These are phyloP conservation scores for Eucalyptus erythrocorys DNA, from an alignment of 345 rosid species.

Conservation along the genomic window DNA sequence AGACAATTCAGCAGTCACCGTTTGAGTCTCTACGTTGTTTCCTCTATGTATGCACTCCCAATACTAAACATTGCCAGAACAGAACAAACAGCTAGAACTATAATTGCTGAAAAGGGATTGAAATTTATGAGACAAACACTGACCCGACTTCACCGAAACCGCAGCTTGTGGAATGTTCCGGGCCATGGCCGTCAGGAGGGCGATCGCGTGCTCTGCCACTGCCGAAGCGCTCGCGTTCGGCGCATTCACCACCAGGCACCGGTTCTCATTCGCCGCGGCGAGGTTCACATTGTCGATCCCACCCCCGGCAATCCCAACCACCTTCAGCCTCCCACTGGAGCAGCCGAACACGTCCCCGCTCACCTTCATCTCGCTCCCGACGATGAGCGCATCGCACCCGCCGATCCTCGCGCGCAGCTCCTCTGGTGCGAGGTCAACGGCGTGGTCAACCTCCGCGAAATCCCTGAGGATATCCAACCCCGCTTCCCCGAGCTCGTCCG, in stretches of 20 bases:
- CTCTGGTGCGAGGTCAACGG: slow-evolving; percentile 68
- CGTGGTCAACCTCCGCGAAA: slow-evolving; percentile 49
- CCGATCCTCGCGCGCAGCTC: slow-evolving; percentile 87
- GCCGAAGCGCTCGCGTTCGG: slow-evolving; percentile 87
- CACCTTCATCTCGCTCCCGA: slow-evolving; percentile 72
- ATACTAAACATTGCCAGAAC: background rate
- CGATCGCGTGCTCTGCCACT: slow-evolving; percentile 89
- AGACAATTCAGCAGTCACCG: background rate
- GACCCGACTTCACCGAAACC: slow-evolving; percentile 82
- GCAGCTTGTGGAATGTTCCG: slow-evolving; percentile 81
- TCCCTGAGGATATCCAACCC: slow-evolving; percentile 48
- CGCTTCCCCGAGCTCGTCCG: slow-evolving; percentile 76
- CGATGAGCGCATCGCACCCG: slow-evolving; percentile 73
- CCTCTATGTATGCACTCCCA: background rate
- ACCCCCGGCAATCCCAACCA: slow-evolving; percentile 85
- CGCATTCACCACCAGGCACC: slow-evolving; percentile 86
- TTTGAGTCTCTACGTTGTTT: background rate
- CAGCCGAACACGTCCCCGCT: slow-evolving; percentile 63
- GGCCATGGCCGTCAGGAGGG: slow-evolving; percentile 80
- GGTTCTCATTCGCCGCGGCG: slow-evolving; percentile 79
- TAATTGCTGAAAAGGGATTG: background rate
- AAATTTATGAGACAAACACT: background rate
- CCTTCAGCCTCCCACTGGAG: slow-evolving; percentile 66
- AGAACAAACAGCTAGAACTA: background rate
- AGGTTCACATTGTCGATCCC: slow-evolving; percentile 93